Base-by-base conservation (phyloP, 495 filamentous ascomycete genomes). In the Penicillium malachiteum region DNA sequence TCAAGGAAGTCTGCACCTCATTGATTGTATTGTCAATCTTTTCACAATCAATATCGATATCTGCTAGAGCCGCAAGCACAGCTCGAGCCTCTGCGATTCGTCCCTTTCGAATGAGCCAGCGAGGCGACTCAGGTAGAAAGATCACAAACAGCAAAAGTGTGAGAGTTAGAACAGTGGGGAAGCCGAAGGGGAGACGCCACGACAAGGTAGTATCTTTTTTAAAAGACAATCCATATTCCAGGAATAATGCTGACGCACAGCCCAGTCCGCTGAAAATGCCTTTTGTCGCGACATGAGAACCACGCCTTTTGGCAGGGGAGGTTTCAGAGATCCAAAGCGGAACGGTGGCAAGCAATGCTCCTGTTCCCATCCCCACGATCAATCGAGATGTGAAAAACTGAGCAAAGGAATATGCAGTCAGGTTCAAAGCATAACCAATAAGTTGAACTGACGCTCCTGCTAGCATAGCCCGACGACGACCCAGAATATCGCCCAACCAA, bases 321-420 rank as follows among this genome's bases (percentile, higher is more conserved):
- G 80, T 84, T 54, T 88, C 83, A 7, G 80, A 78, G 59, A 85
- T 81, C 84, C 83, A 88, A 3, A 84, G 75, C 18, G 85, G 85
- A n/a, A 80, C 80, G 1, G 82, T 84, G 14, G 82, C 76, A 0
- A 80, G 79, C 39, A 86, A 78, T 35, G 81, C 71, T 18, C 84
- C 85, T 48, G 84, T 86, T 1, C 84, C 85, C 18, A 86, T 67
- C 4, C 82, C 68, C 50, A 68, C 68, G 6, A 82, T 62, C 12
- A 84, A 68, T 39, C 83, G 75, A 7, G 78, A 81, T 21, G 81
- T 72, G 44, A 87, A 78, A 57, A 87, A 81, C 53, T 85, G 83
- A 6, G 74, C 55, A 12, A 82, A 57, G 17, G 70, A 71, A 59
- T 72, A 83, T 4, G 83, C 68, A 10, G 72, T 71, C 30, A 79